A percentile compares a stretch with the other conserved stretches of the same genome.
phyloP scores from a whole-genome alignment of 495 filamentous ascomycete genomes.

The Tuber indicum region DNA sequence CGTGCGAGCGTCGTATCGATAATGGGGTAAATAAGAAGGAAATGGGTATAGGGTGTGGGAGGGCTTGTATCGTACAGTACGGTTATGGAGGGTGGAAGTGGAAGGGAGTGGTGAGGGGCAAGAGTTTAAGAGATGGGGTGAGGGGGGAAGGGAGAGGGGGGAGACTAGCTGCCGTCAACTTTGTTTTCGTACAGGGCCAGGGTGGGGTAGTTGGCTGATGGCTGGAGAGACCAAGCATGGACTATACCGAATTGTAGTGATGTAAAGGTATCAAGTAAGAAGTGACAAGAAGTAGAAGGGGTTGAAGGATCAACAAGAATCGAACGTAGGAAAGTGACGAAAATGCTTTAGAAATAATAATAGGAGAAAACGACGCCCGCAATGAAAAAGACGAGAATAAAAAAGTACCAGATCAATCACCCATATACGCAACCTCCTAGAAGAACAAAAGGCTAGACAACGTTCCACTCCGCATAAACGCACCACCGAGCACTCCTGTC shows the following conservation, averaged over 20 bases:
- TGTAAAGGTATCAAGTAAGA: not conserved
- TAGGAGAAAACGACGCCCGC: slow-evolving; percentile 19
- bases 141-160: not conserved
- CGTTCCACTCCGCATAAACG: slow-evolving; percentile 94
- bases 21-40: not conserved
- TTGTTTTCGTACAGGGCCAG: not conserved
- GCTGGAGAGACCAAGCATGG: not conserved
- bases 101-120: not conserved
- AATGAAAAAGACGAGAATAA: slow-evolving; percentile 11
- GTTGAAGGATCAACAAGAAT: slow-evolving; percentile 9
- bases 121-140: not conserved
- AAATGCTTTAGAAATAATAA: slow-evolving; percentile 23
- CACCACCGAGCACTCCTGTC: slow-evolving; percentile 96
- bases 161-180: not conserved
- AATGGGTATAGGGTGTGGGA: not conserved
- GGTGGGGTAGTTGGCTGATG: not conserved
- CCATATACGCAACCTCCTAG: not conserved
- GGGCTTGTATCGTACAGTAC: not conserved
- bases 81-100: not conserved
- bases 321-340: not conserved
- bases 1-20: not conserved
- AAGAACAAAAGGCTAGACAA: slow-evolving; percentile 30
- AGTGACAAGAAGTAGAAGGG: not conserved
- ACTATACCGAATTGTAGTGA: not conserved
- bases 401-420: not conserved